phyloP scores from a whole-genome alignment of 2,329 filamentous ascomycete genomes.

The Xylaria sp. region DNA sequence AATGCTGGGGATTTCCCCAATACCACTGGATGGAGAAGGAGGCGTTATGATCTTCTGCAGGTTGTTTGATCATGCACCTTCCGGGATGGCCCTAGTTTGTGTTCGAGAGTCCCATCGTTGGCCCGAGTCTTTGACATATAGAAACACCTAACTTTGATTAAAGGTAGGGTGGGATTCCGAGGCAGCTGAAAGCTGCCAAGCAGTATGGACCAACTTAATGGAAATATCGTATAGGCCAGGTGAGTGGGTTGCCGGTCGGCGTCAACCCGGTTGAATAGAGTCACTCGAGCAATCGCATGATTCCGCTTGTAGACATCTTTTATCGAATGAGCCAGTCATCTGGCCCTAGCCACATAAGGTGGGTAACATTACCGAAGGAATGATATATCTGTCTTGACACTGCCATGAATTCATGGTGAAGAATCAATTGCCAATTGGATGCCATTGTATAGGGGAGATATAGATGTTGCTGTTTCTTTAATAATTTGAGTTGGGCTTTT shows the following conservation, averaged over 20 bases:
- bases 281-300: not conserved
- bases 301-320: slow-evolving; percentile 11
- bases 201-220: slow-evolving; percentile 10
- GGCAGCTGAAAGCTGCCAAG: slow-evolving; percentile 37
- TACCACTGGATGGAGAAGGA: not conserved
- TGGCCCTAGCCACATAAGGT: not conserved
- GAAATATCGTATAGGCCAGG: not conserved
- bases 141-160: not conserved
- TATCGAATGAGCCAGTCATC: not conserved
- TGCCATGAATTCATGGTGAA: not conserved
- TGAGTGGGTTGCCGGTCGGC: slow-evolving; percentile 4
- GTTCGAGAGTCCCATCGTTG: not conserved
- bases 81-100: not conserved
- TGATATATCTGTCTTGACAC: not conserved
- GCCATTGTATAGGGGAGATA: not conserved
- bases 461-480: not conserved
- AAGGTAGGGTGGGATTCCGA: slow-evolving; percentile 21
- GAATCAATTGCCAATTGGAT: not conserved
- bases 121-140: slow-evolving; percentile 9
- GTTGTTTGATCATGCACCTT: slow-evolving; percentile 17
- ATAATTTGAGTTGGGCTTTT: not conserved
- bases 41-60: slow-evolving; percentile 26
- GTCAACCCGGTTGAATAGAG: slow-evolving; percentile 9
- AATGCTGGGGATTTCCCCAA: not conserved
- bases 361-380: not conserved